phyloP scores from a whole-genome alignment of 2,329 filamentous ascomycete species.

The Botrytis pseudocinerea region DNA sequence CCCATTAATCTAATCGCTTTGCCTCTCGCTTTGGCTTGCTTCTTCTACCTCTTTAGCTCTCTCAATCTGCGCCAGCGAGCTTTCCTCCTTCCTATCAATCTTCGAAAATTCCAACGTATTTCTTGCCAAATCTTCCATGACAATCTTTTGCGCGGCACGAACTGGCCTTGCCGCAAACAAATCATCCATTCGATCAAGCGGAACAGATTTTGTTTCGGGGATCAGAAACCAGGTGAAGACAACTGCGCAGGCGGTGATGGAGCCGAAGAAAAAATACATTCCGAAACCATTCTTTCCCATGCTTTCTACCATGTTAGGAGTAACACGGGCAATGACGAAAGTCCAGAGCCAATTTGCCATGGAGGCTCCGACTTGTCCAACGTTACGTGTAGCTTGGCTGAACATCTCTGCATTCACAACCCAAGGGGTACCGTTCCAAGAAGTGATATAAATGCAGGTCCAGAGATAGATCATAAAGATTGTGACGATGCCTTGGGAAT shows the following conservation, averaged over 20 bases:
- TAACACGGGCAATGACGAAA: constrained; percentile 31
- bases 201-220: constrained; percentile 66
- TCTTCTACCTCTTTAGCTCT: background rate
- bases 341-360: constrained; percentile 32
- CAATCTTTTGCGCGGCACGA: constrained; percentile 32
- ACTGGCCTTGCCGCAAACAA: constrained; percentile 50
- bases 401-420: constrained; percentile 36
- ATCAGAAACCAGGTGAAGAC: constrained; percentile 62
- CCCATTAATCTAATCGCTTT: background rate
- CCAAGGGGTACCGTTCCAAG: constrained; percentile 37
- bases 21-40: background rate
- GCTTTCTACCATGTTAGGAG: constrained; percentile 28
- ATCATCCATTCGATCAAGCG: constrained; percentile 64
- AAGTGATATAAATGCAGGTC: constrained; percentile 33
- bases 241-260: constrained; percentile 48
- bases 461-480: constrained; percentile 12
- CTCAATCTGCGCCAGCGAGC: constrained; percentile 1
- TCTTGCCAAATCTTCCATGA: constrained; percentile 34
- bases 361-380: constrained; percentile 31
- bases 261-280: constrained; percentile 55
- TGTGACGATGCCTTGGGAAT: background rate
- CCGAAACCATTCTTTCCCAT: constrained; percentile 27
- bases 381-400: constrained; percentile 31
- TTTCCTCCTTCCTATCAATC: constrained; percentile 17
- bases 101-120: constrained; percentile 32